A percentile compares a stretch with the other conserved stretches of the same genome.
Evolutionary conservation across 106 monocot genomes (phyloP).

Genomic region (Dioscorea alata): DNA sequence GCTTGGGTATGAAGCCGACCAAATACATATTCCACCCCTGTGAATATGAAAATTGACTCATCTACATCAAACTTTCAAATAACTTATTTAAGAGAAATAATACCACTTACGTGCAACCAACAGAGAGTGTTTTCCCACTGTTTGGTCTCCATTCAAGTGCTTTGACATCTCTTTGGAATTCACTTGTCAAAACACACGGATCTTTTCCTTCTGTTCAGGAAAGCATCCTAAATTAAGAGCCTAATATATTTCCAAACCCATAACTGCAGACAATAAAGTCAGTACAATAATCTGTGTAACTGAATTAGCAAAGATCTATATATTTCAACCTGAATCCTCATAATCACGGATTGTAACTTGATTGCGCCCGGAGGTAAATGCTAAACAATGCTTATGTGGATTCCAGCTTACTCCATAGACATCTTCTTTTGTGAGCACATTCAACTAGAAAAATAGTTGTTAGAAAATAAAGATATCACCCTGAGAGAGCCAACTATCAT

Average conservation of each 20-base stretch:
- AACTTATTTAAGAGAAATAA: neutral
- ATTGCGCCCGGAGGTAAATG: slow-evolving; percentile 87
- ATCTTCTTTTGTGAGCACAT: slow-evolving; percentile 35
- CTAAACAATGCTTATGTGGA: slow-evolving; percentile 72
- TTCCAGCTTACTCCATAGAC: slow-evolving; percentile 74
- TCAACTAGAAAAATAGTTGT: slow-evolving; percentile 39
- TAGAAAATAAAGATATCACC: neutral
- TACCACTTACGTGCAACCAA: slow-evolving; percentile 73
- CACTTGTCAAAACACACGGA: slow-evolving; percentile 62
- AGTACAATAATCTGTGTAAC: neutral
- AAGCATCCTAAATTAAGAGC: neutral
- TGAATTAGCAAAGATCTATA: neutral
- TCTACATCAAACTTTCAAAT: neutral
- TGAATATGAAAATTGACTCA: slow-evolving; percentile 6
- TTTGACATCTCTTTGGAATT: slow-evolving; percentile 71
- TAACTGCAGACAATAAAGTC: neutral
- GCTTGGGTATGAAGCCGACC: slow-evolving; percentile 90
- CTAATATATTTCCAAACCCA: neutral
- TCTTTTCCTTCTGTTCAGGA: slow-evolving; percentile 57
- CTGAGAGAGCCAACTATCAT: neutral
- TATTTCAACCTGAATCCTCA: slow-evolving; percentile 68
- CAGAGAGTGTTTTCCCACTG: slow-evolving; percentile 75
- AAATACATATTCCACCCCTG: slow-evolving; percentile 90
- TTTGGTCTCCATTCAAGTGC: slow-evolving; percentile 86
- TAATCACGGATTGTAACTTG: slow-evolving; percentile 76